Base-by-base conservation (phyloP, 345 rosid species). In the Eucalyptus tenuipes region DNA sequence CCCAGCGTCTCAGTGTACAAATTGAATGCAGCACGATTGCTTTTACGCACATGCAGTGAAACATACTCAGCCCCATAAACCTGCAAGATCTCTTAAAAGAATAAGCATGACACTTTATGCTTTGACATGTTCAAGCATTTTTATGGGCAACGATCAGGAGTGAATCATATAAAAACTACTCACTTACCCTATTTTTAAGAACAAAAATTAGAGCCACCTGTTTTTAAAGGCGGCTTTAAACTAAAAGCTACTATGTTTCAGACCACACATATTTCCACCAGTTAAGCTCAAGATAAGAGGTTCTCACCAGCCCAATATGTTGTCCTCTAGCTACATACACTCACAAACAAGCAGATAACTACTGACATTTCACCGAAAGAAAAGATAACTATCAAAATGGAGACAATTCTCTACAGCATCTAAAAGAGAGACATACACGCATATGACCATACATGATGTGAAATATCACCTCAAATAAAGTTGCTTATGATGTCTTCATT, bases 11-110 rank as follows among this genome's bases (percentile, higher is more conserved):
- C 96, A 2, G 98, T 95, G 88, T 98, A 98, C 57, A 98, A 93
- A 91, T 98, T 94, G 90, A 97, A 98, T 3, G 99, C 99, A 12
- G 99, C 99, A 88, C 99, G 91, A 86, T 98, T 98, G 92, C 99
- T 97, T 94, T 96, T 96, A 93, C 99, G 95, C 90, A 97, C 99
- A 82, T 97, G 99, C 87, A 97, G 87, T 0, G 99, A 97, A 27
- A 97, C 99, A 91, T 97, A 97, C 91, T 96, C 99, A 49, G 99
- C 99, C 49, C 93, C 99, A 85, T 94, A 95, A 50, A 97, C 99
- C 98, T 97, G 93, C n/a, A 14, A 18, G 45, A 49, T 31, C 40
- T 17, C 57, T 86, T 12, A 12, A 52, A 75, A 44, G 64, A 29
- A 24, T 86, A 49, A 86, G 87, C 14, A 37, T 13, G 68, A 86